Conservation (phyloP, 2,329 filamentous ascomycete genomes). For the Fusarium robinianum region DNA sequence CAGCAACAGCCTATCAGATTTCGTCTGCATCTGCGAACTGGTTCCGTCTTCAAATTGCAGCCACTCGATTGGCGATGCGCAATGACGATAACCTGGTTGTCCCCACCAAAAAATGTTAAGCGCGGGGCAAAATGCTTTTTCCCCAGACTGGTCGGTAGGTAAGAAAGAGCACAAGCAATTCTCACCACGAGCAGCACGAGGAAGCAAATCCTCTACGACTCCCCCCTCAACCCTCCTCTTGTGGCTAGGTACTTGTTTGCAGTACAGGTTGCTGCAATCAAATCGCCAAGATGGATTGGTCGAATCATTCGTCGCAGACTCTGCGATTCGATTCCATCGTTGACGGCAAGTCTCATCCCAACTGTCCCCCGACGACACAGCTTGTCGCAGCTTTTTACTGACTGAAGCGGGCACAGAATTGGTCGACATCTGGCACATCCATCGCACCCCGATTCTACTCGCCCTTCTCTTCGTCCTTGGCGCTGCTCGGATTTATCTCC, state of each 20-base stretch:
- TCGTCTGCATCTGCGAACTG: too few relatives aligned
- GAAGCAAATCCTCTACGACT: slow-evolving; percentile 14
- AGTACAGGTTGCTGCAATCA: slow-evolving; percentile 4
- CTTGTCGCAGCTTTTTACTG: slow-evolving; percentile 12
- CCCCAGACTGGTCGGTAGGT: too few relatives aligned
- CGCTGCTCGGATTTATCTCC: slow-evolving; percentile 49
- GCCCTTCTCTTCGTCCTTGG: slow-evolving; percentile 45
- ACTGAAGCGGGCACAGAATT: slow-evolving; percentile 38
- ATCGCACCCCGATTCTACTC: slow-evolving; percentile 52
- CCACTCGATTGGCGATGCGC: slow-evolving; percentile 33
- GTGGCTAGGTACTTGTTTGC: slow-evolving; percentile 8
- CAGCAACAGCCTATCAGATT: too few relatives aligned
- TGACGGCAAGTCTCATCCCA: slow-evolving; percentile 24
- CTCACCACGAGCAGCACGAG: too few relatives aligned
- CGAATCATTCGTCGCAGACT: slow-evolving; percentile 33
- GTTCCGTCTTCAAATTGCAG: slow-evolving; percentile 27
- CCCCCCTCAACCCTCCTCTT: neutral
- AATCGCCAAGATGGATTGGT: slow-evolving; percentile 32
- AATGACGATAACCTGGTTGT: slow-evolving; percentile 20
- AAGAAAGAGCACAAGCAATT: slow-evolving; percentile 7
- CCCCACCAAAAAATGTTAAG: slow-evolving; percentile 30
- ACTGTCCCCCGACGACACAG: neutral
- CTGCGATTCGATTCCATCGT: slow-evolving; percentile 33
- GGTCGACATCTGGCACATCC: slow-evolving; percentile 52
- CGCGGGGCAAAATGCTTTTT: slow-evolving; percentile 36